Base-by-base conservation (phyloP, 108 stramenopile genomes). In the Heterococcus sp. region DNA sequence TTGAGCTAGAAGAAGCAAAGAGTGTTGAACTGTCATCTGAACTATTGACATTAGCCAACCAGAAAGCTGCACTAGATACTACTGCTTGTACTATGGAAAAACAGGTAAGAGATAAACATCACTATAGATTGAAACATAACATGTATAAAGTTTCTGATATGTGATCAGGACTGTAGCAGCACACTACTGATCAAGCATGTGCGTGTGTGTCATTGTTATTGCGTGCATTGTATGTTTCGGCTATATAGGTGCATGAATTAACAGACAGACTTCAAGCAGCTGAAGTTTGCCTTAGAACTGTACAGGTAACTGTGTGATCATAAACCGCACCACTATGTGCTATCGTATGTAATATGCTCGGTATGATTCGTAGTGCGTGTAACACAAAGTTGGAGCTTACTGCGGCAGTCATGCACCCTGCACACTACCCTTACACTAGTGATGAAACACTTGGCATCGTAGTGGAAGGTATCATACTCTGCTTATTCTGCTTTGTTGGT, bases 11-110 rank as follows among this genome's bases (percentile, higher is more conserved):
- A 65, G 66, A 68, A 28, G 27, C 78, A 0, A 79, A 79, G 71
- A 58, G 69, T n/a, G 33, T 79, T 3, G 78, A 79, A 30, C 71
- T 79, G 78, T 70, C 40, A 2, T 58, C 78, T 28, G 78, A 79
- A 71, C 78, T 79, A 35, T 26, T 79, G 2, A 79, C 78, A 2
- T 71, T 79, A 11, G 78, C 71, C 32, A 79, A 79, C 33, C 78
- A 79, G 71, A 79, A 79, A 65, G 36, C 37, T 0, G 69, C 65
- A 31, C 71, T 79, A 0, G 66, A 79, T 2, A 32, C 32, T 70
- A 70, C 72, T 33, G 4, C 63, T 2, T 31, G 21, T 31, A 34
- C 3, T 21, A 8, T 58, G 14, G 46, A 58, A 21, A 58, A 58
- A 21, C 46, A 58, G 46, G 46, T 58, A 21, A 58, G 14, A 14